Evolutionary conservation across 2,329 filamentous ascomycete genomes (phyloP), one percentile per base, ranked within the genome.

Genomic region (Hypoxylon sp.): DNA sequence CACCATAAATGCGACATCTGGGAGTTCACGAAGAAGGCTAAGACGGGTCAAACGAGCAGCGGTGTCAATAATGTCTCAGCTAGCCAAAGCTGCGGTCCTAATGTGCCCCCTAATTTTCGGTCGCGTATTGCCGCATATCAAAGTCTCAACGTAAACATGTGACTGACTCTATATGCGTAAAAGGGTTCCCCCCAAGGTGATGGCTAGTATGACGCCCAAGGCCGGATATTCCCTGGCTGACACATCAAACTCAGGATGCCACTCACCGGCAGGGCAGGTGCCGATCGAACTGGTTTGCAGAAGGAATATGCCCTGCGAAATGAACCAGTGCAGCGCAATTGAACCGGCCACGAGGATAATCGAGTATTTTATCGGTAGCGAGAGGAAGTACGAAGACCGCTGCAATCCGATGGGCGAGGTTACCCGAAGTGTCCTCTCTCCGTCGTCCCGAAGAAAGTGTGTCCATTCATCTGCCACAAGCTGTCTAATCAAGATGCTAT

Each of bases 291-390:
- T 41, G 7, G 58, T 20, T 22, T 47, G 56, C 22, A 59, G 37
- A 19, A 59, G 47, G 39, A 59, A 59, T 6, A 59, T n/a, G 39
- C 56, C 32, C 56, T 59, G 56, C 4, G 56, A 59, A n/a, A 53
- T 46, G n/a, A 59, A 19, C 56, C 56, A 59, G 28, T 59, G 56
- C 6, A 46, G 4, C 32, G 22, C 6, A 13, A 20, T 46, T 4
- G 26, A 44, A n/a, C n/a, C 6, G 3, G 5, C 17, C 47, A 59
- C 13, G 3, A 59, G 34, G 3, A 37, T 34, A 2, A 52, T 24
- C 8, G 32, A 43, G 37, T 59, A 59, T 2, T 15, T 26, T 2
- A 28, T 43, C 13, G 56, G 56, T 47, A 59, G 17, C n/a, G 47
- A 46, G 4, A 59, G 37, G 4, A 52, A 19, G 30, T 59, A 59